Evolutionary conservation across 331 rosid species (phyloP), one percentile per base, ranked within the genome.

Genomic region (Erythrophleum ivorense): DNA sequence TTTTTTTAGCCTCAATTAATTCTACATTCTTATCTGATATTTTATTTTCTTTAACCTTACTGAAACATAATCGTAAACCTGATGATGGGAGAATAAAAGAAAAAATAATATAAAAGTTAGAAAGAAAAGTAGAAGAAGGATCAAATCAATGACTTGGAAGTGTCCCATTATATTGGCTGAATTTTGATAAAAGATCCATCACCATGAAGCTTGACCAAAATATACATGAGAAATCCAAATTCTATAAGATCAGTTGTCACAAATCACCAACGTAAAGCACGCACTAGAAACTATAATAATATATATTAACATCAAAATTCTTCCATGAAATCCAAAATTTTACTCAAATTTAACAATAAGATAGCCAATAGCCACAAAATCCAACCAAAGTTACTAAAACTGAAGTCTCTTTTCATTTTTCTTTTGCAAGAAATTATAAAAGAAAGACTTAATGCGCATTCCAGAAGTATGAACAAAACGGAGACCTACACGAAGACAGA

Each of bases 401-500:
- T 24, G 66, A 59, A 15, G 12, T 69, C 38, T 2, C 9, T 29
- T 12, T 46, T 46, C 58, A 1, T 15, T 29, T 46, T 24, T 24
- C 29, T 71, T 5, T 31, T 31, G 11, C 49, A 11, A 10, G 12
- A 48, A 64, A 31, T 36, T 3, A 6, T 13, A 15, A n/a, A 24
- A 19, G 15, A 46, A 24, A 58, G 12, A 4, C 3, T 52, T 18
- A 8, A 43, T 29, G 71, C 49, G 46, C 19, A 18, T 16, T 33
- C 21, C 81, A 64, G 43, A 21, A 77, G 72, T 33, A 48, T 50
- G 64, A 10, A 64, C 81, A 18, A 50, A 11, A 5, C 63, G 16
- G 24, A 77, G 24, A 62, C 21, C 50, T 3, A 55, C n/a, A 54
- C 10, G 21, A 29, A 58, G 38, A 34, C 57, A 21, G 5, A 45